Evolutionary conservation across 2,329 filamentous ascomycete species (phyloP).

Genomic region (Purpureocillium takamizusanense): DNA sequence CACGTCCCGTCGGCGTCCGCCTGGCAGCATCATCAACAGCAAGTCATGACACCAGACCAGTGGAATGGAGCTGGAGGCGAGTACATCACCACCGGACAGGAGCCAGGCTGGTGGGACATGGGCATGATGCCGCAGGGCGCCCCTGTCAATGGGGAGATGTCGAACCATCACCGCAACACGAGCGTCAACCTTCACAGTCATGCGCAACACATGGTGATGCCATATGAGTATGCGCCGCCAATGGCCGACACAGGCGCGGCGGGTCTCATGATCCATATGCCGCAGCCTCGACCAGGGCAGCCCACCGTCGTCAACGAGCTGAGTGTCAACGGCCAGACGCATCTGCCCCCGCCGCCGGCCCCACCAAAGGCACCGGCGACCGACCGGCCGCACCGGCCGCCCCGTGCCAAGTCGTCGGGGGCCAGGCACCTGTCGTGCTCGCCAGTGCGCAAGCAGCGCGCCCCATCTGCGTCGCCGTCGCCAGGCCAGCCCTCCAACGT

Average conservation of each 20-base stretch:
- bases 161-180: constrained; percentile 24
- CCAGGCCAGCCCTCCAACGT: constrained; percentile 16
- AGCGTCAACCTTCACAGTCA: constrained; percentile 31
- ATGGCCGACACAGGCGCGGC: constrained; percentile 20
- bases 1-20: constrained; percentile 7
- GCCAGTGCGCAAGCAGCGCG: constrained; percentile 32
- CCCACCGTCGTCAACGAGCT: constrained; percentile 27
- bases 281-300: constrained; percentile 28
- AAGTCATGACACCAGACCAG: constrained; percentile 11
- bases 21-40: constrained; percentile 14
- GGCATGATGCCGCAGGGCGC: constrained; percentile 18
- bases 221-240: constrained; percentile 29
- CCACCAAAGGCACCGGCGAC: constrained; percentile 12
- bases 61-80: constrained; percentile 17
- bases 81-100: constrained; percentile 13
- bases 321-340: constrained; percentile 22
- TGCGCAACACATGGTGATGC: constrained; percentile 27
- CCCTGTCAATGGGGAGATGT: constrained; percentile 12
- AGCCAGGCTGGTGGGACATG: constrained; percentile 21
- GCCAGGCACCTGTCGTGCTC: constrained; percentile 36
- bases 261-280: constrained; percentile 47
- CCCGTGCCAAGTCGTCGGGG: constrained; percentile 45
- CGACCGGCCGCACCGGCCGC: constrained; percentile 34
- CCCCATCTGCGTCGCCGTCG: constrained; percentile 30
- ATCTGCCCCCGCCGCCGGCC: constrained; percentile 23